phyloP scores from a whole-genome alignment of 495 filamentous ascomycete species.

The Astrocystis sublimbata region DNA sequence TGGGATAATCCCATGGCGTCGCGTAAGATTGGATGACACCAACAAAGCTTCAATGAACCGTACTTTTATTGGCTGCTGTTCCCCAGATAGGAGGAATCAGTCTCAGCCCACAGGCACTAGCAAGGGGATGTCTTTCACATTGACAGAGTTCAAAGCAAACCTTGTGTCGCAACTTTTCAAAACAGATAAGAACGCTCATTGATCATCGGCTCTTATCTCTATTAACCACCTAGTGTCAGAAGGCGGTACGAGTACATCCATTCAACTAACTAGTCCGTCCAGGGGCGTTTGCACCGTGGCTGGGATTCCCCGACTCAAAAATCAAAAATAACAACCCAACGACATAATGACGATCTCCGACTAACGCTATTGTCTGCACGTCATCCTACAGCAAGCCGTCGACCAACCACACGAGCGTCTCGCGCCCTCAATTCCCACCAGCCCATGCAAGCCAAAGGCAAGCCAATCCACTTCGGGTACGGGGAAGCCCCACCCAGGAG shows the following conservation, averaged over 20 bases:
- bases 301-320: not conserved
- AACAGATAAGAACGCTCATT: not conserved
- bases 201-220: not conserved
- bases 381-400: conserved; percentile 5
- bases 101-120: not conserved
- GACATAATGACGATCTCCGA: conserved; percentile 3
- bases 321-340: conserved; percentile 7
- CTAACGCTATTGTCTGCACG: conserved; percentile 15
- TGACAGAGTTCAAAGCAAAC: not conserved
- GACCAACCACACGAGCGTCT: conserved; percentile 1
- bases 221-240: not conserved
- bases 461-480: conserved; percentile 15
- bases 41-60: not conserved
- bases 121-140: not conserved
- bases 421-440: not conserved
- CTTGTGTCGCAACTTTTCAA: not conserved
- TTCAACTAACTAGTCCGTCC: not conserved
- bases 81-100: too few relatives aligned
- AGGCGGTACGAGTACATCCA: too few relatives aligned
- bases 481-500: not conserved
- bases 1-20: not conserved
- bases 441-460: conserved; percentile 16
- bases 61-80: not conserved
- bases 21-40: not conserved
- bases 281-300: not conserved